phyloP scores from a whole-genome alignment of 768 basidiomycete species.

The Nevesoporus exiguus region DNA sequence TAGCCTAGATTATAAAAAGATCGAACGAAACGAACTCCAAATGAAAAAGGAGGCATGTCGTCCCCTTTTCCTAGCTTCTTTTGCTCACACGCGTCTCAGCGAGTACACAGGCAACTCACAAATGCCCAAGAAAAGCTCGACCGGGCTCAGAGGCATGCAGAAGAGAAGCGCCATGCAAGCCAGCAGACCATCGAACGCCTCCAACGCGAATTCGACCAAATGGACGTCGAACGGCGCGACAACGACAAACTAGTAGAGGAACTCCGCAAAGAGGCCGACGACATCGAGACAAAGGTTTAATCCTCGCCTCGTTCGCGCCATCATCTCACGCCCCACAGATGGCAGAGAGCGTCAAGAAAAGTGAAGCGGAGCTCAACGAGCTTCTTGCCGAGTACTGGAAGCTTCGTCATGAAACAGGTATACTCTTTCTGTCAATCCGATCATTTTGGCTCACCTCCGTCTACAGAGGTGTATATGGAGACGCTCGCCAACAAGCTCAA shows the following conservation, averaged over 20 bases:
- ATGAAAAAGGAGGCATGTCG: slow-evolving; percentile 61
- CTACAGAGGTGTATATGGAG: slow-evolving; percentile 80
- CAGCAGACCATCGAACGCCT: slow-evolving; percentile 72
- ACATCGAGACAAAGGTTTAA: slow-evolving; percentile 60
- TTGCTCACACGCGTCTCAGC: slow-evolving; percentile 40
- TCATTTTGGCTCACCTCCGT: slow-evolving; percentile 2
- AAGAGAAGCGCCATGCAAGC: slow-evolving; percentile 73
- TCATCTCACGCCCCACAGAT: slow-evolving; percentile 46
- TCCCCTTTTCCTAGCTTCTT: neutral
- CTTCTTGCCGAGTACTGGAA: slow-evolving; percentile 83
- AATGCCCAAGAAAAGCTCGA: slow-evolving; percentile 84
- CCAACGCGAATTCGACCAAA: slow-evolving; percentile 74
- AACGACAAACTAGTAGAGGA: slow-evolving; percentile 80
- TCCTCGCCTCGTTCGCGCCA: neutral
- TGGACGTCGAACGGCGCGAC: slow-evolving; percentile 70
- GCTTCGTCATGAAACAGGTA: slow-evolving; percentile 74
- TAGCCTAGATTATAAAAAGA: slow-evolving; percentile 65
- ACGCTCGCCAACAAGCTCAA: slow-evolving; percentile 79
- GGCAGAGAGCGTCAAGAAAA: slow-evolving; percentile 68
- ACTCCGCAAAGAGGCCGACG: slow-evolving; percentile 64
- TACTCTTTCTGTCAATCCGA: neutral
- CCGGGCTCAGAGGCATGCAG: slow-evolving; percentile 72
- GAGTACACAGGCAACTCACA: slow-evolving; percentile 71
- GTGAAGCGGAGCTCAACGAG: slow-evolving; percentile 76
- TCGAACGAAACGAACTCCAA: slow-evolving; percentile 67